Evolutionary conservation across 306 rosid species (phyloP).

Genomic region (Quercus glauca): DNA sequence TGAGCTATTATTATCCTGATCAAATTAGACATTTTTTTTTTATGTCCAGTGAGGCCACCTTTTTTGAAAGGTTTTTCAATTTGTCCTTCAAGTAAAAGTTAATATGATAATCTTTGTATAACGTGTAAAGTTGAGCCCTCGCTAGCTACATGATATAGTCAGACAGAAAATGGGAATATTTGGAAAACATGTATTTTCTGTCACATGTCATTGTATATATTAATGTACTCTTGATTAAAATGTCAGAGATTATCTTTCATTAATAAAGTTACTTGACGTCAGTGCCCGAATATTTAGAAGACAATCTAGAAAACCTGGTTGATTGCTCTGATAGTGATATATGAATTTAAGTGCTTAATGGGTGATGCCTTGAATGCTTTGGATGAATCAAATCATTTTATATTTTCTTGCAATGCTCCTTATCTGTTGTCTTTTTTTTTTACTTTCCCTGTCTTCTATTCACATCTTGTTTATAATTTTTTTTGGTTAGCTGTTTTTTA

Average conservation of each 20-base stretch:
- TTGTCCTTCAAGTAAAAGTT: too few relatives aligned
- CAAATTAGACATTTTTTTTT: too few relatives aligned
- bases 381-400: not conserved
- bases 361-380: not conserved
- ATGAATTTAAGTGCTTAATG: not conserved
- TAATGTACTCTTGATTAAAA: not conserved
- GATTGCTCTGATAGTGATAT: not conserved
- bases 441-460: not conserved
- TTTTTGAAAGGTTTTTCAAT: too few relatives aligned
- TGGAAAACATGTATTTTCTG: not conserved
- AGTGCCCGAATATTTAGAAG: not conserved
- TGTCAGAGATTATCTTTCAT: not conserved
- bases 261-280: not conserved
- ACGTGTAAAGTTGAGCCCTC: too few relatives aligned
- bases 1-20: too few relatives aligned
- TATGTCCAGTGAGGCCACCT: too few relatives aligned
- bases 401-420: not conserved
- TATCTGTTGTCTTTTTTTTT: too few relatives aligned
- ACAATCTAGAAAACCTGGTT: not conserved
- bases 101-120: too few relatives aligned
- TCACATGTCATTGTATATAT: not conserved
- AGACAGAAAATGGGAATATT: too few relatives aligned
- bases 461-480: not conserved
- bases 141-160: too few relatives aligned
- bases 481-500: slow-evolving; percentile 17